Evolutionary conservation across 352 stramenopile species (phyloP).

Genomic region (Phytophthora ohioensis): DNA sequence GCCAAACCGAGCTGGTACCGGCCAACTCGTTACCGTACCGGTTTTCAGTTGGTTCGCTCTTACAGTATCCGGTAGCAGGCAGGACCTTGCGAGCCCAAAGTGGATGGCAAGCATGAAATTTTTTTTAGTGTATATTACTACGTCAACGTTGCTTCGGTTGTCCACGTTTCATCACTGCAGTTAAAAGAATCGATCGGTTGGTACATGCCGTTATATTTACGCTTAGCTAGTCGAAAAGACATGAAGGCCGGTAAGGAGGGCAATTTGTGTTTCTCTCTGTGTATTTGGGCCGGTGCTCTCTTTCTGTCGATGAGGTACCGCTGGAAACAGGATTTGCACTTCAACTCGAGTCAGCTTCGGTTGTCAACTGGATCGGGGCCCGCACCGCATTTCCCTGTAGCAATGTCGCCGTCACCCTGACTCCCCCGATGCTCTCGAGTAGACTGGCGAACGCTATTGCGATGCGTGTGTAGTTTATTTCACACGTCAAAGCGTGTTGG

Average conservation of each 20-base stretch:
- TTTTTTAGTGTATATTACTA: too few species aligned
- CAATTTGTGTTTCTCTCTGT: not conserved
- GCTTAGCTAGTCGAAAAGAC: too few species aligned
- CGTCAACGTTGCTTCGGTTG: too few species aligned
- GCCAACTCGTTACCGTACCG: not conserved
- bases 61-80: too few species aligned
- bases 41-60: not conserved
- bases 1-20: not conserved
- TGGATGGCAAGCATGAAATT: too few species aligned
- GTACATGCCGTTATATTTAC: too few species aligned
- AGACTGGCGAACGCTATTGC: not conserved
- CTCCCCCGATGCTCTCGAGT: not conserved
- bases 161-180: too few species aligned
- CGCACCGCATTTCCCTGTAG: not conserved
- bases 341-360: not conserved
- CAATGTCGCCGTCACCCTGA: not conserved
- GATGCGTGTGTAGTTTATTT: not conserved
- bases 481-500: too few species aligned
- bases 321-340: not conserved
- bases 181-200: too few species aligned
- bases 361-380: not conserved
- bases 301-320: too few species aligned
- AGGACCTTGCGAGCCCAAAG: not conserved
- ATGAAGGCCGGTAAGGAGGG: not conserved
- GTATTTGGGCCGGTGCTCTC: not conserved